Percentiles rank a stretch among this genome's conserved stretches.
Evolutionary conservation across 73 alveolate species (phyloP).

Genomic region (Blepharisma stoltei): DNA sequence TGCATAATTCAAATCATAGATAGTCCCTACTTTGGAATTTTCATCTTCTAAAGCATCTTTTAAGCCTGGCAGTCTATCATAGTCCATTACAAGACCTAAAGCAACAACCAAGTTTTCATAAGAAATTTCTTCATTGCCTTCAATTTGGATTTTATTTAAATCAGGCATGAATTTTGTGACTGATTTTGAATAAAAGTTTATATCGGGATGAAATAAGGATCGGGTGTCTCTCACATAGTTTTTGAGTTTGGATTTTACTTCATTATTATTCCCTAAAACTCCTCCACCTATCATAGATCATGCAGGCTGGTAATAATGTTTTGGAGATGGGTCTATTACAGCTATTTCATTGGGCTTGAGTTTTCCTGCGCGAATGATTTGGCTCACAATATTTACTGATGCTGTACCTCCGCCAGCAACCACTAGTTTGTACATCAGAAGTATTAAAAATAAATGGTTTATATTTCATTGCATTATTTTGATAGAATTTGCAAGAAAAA

Average conservation of each 20-base stretch:
- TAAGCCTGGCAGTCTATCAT: conserved; percentile 41
- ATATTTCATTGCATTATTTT: too few species aligned
- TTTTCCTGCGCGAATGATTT: conserved; percentile 50
- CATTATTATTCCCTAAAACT: conserved; percentile 46
- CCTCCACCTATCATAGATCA: conserved; percentile 84
- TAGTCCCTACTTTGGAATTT: conserved; percentile 72
- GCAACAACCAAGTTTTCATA: conserved; percentile 69
- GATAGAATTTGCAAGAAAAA: too few species aligned
- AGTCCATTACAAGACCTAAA: conserved; percentile 64
- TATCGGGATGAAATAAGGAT: conserved; percentile 11
- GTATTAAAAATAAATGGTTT: too few species aligned
- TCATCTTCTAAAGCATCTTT: conserved; percentile 73
- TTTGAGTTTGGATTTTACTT: conserved; percentile 15
- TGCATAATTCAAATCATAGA: conserved; percentile 65
- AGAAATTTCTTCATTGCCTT: conserved; percentile 41
- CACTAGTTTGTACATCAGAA: conserved; percentile 16
- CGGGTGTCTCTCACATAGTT: not conserved
- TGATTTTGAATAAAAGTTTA: conserved; percentile 31
- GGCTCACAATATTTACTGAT: conserved; percentile 56
- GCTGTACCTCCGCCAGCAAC: conserved; percentile 90
- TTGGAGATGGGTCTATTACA: conserved; percentile 66
- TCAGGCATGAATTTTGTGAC: conserved; percentile 57
- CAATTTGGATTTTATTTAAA: conserved; percentile 41
- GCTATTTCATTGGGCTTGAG: conserved; percentile 49
- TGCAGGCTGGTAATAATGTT: conserved; percentile 76